phyloP scores from a whole-genome alignment of 2,329 filamentous ascomycete genomes.

The Fonsecaea pugnacius region DNA sequence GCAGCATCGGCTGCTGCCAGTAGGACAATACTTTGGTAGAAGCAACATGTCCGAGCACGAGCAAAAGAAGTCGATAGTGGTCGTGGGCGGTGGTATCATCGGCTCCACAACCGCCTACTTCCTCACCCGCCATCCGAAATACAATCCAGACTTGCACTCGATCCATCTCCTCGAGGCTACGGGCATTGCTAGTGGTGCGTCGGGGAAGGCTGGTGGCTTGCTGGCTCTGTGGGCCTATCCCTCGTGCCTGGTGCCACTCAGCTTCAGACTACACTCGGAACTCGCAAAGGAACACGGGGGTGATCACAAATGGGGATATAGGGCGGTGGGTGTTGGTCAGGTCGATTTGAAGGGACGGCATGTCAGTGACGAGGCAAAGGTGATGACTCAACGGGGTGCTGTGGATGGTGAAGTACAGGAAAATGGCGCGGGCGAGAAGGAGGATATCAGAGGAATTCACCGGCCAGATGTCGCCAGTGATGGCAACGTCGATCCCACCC shows the following conservation, averaged over 20 bases:
- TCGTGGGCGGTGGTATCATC: conserved; percentile 81
- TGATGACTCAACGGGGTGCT: conserved; percentile 29
- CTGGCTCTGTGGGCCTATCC: conserved; percentile 93
- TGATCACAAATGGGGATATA: conserved; percentile 81
- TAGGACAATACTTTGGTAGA: no score
- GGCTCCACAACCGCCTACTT: conserved; percentile 91
- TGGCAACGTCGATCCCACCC: conserved; percentile 41
- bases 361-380: conserved; percentile 30
- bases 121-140: conserved; percentile 81
- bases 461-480: conserved; percentile 28
- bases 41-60: conserved; percentile 20
- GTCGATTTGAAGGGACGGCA: conserved; percentile 57
- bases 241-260: conserved; percentile 77
- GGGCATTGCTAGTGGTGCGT: conserved; percentile 84
- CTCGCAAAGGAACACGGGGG: conserved; percentile 84
- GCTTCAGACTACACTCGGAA: conserved; percentile 80
- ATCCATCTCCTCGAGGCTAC: conserved; percentile 88
- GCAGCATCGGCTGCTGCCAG: background rate
- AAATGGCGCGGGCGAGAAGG: conserved; percentile 37
- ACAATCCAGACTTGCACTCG: conserved; percentile 72
- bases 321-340: conserved; percentile 74
- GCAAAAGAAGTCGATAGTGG: conserved; percentile 38
- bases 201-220: conserved; percentile 90
- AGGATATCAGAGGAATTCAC: conserved; percentile 37
- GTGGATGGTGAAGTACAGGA: conserved; percentile 23